Evolutionary conservation across 805 yeast species (phyloP).

Genomic region (Wickerhamomyces xylosicus): DNA sequence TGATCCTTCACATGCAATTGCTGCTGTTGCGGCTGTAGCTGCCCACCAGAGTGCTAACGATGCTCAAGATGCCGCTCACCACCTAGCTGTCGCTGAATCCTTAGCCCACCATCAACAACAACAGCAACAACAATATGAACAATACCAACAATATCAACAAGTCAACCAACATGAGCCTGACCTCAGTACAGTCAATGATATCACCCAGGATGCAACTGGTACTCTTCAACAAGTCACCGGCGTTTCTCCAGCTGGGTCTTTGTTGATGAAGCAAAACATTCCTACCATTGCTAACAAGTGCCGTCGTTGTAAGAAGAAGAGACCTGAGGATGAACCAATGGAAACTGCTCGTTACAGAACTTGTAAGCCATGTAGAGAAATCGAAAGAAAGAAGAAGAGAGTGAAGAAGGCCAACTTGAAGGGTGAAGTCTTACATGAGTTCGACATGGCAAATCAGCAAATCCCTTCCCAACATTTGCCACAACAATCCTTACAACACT

Average conservation of each 20-base stretch:
- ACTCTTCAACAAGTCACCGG: not conserved
- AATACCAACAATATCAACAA: slow-evolving; percentile 4
- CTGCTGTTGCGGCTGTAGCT: not conserved
- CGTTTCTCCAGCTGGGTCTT: not conserved
- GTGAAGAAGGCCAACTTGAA: slow-evolving; percentile 13
- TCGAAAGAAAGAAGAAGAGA: slow-evolving; percentile 16
- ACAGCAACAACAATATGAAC: slow-evolving; percentile 1
- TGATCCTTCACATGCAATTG: not conserved
- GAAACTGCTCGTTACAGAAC: slow-evolving; percentile 22
- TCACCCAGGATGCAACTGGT: not conserved
- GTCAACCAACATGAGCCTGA: slow-evolving; percentile 2
- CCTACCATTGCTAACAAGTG: slow-evolving; percentile 8
- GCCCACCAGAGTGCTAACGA: not conserved
- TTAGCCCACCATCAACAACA: slow-evolving; percentile 1
- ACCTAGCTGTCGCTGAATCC: not conserved
- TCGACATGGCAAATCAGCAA: slow-evolving; percentile 11
- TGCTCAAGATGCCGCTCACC: not conserved
- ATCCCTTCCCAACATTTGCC: slow-evolving; percentile 4
- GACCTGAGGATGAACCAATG: slow-evolving; percentile 19
- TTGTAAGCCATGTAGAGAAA: slow-evolving; percentile 21
- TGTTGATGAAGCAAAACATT: not conserved
- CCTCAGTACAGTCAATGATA: not conserved
- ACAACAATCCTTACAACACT: slow-evolving; percentile 4
- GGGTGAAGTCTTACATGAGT: slow-evolving; percentile 7
- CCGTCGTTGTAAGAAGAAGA: slow-evolving; percentile 22